Base-by-base conservation (phyloP, 2,329 filamentous ascomycete species). In the Alternaria ethzedia region DNA sequence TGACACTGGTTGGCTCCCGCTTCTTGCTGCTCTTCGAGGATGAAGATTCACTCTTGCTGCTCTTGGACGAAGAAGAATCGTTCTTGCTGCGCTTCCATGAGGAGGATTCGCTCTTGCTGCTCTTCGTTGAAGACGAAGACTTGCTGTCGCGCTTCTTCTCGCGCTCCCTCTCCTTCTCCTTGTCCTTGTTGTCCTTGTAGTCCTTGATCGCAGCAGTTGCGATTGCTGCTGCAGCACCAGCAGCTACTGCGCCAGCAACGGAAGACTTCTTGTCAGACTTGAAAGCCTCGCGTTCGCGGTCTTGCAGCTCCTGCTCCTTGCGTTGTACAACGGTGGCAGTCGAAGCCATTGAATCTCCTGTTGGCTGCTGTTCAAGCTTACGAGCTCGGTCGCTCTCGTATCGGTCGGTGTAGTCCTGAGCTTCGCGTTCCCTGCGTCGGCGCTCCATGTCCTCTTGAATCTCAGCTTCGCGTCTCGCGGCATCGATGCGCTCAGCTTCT, bases 231-330 rank as follows among this genome's bases (percentile, higher is more conserved):
- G 75, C 77, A 15, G 77, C 75, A 54, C 73, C 72, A 41, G 75
- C 78, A 28, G 75, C 78, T 8, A 74, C 70, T 28, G 75, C 78
- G 26, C 75, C 78, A 32, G 77, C 79, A 26, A 78, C 77, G 49
- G 81, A 73, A 7, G 70, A 75, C 57, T 77, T 79, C 80, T 79
- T 82, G 20, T 80, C 73, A 20, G 74, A 72, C 43, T 77, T 70
- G 13, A 77, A 70, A 26, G 76, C 66, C 55, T 77, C 72, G 9
- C 70, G 73, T 62, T 80, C 79, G 12, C 77, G 75, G 7, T 76
- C 71, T 56, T 75, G 65, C 12, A 80, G 65, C 54, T 81, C 76
- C 21, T 70, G 66, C 50, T 80, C 77, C 45, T 78, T 78, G 26
- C 74, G 75, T 20, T 70, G 70, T 21, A 78, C 74, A 57, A 72